Evolutionary conservation across 495 filamentous ascomycete species (phyloP).

Genomic region (Peziza echinospora): DNA sequence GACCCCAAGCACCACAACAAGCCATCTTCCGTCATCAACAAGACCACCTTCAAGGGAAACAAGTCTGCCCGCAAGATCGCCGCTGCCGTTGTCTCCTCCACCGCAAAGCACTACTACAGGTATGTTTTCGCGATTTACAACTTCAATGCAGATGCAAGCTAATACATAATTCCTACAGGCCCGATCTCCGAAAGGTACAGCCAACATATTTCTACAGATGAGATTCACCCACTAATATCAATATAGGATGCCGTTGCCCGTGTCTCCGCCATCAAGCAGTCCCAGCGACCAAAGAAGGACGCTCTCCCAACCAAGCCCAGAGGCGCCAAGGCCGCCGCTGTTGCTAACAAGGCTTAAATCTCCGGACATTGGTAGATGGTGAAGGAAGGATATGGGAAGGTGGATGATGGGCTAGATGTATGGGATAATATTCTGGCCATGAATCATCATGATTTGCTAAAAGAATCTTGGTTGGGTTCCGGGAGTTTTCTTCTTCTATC

Average conservation of each 20-base stretch:
- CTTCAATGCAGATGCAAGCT: too few relatives aligned
- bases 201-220: neutral
- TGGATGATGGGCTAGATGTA: neutral
- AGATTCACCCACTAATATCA: conserved; percentile 1
- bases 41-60: conserved; percentile 42
- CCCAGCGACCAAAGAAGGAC: conserved; percentile 60
- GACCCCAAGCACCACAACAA: conserved; percentile 35
- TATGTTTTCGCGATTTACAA: conserved; percentile 19
- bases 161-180: too few relatives aligned
- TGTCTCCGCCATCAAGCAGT: conserved; percentile 62
- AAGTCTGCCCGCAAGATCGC: conserved; percentile 67
- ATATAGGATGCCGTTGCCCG: conserved; percentile 53
- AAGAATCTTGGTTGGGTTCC: neutral
- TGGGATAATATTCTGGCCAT: neutral
- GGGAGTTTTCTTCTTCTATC: neutral
- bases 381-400: conserved; percentile 8
- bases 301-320: conserved; percentile 48
- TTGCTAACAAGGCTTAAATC: conserved; percentile 32
- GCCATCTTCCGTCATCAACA: conserved; percentile 42
- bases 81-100: conserved; percentile 55
- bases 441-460: neutral
- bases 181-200: conserved; percentile 49
- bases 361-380: too few relatives aligned
- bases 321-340: conserved; percentile 63
- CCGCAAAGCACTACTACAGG: conserved; percentile 66